Base-by-base conservation (phyloP, 2,329 filamentous ascomycete species). In the Alternaria incomplexa region DNA sequence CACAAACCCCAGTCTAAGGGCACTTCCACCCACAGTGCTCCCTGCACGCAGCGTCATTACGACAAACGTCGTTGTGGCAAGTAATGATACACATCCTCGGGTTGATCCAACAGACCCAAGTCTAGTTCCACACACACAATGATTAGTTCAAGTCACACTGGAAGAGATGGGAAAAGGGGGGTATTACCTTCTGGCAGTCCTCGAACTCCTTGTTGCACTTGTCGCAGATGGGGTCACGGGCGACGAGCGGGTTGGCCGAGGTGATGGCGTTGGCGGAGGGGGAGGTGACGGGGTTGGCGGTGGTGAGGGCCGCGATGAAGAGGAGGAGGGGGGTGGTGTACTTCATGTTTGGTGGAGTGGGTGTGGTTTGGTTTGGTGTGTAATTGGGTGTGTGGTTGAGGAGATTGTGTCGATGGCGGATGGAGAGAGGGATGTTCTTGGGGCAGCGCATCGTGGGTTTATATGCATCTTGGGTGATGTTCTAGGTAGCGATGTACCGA, bases 21-120 rank as follows among this genome's bases (percentile, higher is more conserved):
- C 20, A 22, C 12, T 12, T 51, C 12, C 30, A 51, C 13, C 47
- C 12, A 23, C 40, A 64, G 59, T 20, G 81, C 78, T 80, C 13
- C 54, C 30, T 56, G 54, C 54, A 56, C 43, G 22, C 46, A n/a
- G 25, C 28, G 13, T 56, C 26, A 2, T n/a, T 30, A 25, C 54
- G 54, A 22, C 54, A 56, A 10, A 44, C 46, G 17, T 56, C 44
- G 43, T 13, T 20, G 17, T 30, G 40, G 54, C 44, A 56, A 32
- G 40, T 12, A 1, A 9, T 12, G 6, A 28, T 17, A 8, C 54
- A 56, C 23, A 17, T 17, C n/a, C 15, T 12, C 10, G 54, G 54
- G 3, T 46, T 48, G 17, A 56, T 26, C 44, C 26, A 56, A 10
- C 54, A 56, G 12, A 13, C 8, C 26, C 26, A 30, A 20, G 40